phyloP scores from a whole-genome alignment of 2,329 filamentous ascomycete genomes.

The Claviceps lovelessii region DNA sequence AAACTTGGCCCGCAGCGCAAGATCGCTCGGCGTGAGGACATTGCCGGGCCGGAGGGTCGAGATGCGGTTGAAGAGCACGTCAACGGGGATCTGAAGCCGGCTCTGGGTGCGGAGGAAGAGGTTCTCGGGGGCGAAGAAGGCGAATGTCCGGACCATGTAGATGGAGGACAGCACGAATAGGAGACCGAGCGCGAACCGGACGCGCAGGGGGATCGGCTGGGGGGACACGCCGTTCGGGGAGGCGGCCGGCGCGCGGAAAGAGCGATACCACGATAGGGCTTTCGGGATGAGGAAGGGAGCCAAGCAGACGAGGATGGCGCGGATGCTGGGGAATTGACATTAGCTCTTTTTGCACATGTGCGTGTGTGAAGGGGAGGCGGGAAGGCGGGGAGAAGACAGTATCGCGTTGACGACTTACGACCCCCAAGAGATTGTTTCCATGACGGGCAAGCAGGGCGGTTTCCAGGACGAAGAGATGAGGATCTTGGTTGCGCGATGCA shows the following conservation, averaged over 20 bases:
- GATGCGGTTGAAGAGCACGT: constrained; percentile 71
- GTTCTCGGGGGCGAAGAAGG: constrained; percentile 60
- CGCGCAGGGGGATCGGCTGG: constrained; percentile 38
- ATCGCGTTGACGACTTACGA: not conserved
- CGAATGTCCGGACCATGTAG: constrained; percentile 46
- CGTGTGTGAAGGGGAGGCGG: not conserved
- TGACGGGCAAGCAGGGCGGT: not conserved
- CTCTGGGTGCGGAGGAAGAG: constrained; percentile 66
- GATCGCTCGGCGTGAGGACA: constrained; percentile 43
- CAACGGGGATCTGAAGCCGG: constrained; percentile 70
- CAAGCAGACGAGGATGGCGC: constrained; percentile 45
- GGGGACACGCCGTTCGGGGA: constrained; percentile 33
- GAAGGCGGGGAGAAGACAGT: not conserved
- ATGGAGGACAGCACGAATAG: constrained; percentile 35
- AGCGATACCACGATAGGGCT: constrained; percentile 49
- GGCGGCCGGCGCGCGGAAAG: constrained; percentile 30
- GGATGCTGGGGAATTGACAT: constrained; percentile 21
- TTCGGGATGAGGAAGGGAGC: constrained; percentile 59
- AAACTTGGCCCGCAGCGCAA: constrained; percentile 52
- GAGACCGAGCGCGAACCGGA: constrained; percentile 44
- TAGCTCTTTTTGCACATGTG: not conserved
- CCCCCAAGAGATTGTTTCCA: constrained; percentile 9
- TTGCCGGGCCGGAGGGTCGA: constrained; percentile 34
- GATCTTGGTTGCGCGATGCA: not conserved
- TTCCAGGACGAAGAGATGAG: not conserved